Conservation (phyloP, 2,329 filamentous ascomycete species). For the Pseudovirgaria hyperparasitica region DNA sequence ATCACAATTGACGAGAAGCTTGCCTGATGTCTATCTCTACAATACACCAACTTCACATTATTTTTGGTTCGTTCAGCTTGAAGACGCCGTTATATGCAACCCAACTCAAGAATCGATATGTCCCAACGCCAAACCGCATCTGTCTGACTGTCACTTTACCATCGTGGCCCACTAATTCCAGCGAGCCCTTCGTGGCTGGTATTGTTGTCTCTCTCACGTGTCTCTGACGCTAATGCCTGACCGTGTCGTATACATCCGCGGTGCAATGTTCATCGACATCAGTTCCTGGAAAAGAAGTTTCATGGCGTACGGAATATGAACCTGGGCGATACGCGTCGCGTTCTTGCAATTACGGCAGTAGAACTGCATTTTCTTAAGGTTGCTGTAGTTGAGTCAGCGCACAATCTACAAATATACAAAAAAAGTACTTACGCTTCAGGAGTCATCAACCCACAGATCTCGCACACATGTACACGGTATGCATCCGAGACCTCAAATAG, state of each 20-base stretch:
- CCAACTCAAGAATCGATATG: no score
- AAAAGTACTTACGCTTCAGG: conserved; percentile 76
- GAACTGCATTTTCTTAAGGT: conserved; percentile 89
- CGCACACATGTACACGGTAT: conserved; percentile 95
- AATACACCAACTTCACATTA: no score
- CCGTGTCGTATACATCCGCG: conserved; percentile 87
- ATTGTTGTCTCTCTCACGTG: no score
- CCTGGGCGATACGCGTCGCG: conserved; percentile 96
- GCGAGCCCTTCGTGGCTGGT: no score
- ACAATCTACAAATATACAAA: conserved; percentile 12
- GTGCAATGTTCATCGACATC: conserved; percentile 95
- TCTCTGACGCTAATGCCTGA: conserved; percentile 59
- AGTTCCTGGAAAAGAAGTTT: conserved; percentile 98
- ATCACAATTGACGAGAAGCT: no score
- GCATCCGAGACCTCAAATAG: conserved; percentile 96
- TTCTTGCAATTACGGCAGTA: conserved; percentile 98
- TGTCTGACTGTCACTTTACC: no score
- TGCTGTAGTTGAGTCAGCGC: conserved; percentile 38
- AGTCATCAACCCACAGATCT: conserved; percentile 98
- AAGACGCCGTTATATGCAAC: no score
- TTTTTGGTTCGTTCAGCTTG: no score
- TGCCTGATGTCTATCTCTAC: no score
- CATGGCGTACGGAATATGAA: conserved; percentile 94
- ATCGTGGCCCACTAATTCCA: no score
- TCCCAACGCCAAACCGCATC: no score